Conservation (phyloP, 83 land plant genomes). For the Picea abies region DNA sequence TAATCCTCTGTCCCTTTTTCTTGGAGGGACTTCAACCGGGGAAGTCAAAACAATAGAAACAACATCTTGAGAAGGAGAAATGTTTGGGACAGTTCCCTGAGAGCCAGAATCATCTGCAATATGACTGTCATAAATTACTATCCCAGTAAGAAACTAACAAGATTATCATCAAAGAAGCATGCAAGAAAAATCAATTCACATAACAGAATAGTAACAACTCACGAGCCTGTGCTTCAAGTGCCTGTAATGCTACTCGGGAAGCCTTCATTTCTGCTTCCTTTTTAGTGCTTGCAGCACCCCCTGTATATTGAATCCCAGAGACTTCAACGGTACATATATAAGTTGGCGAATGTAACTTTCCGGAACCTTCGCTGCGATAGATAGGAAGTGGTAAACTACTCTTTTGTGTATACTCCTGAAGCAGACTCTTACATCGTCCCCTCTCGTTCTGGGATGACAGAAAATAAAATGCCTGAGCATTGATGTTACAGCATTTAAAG, state of each 20-base stretch:
- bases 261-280: constrained; percentile 61
- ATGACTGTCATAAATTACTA: not conserved
- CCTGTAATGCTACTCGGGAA: constrained; percentile 39
- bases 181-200: not conserved
- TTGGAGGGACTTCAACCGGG: not conserved
- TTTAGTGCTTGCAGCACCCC: constrained; percentile 60
- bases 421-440: too few relatives aligned
- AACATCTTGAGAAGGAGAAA: too few relatives aligned
- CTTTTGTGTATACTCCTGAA: too few relatives aligned
- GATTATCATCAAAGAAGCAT: not conserved
- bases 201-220: not conserved
- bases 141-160: not conserved
- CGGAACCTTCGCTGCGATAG: too few relatives aligned
- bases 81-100: too few relatives aligned
- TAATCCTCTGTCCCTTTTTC: too few relatives aligned
- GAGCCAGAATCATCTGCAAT: not conserved
- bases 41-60: too few relatives aligned
- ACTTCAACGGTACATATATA: constrained; percentile 30
- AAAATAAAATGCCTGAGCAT: too few relatives aligned
- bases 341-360: not conserved
- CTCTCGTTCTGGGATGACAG: too few relatives aligned
- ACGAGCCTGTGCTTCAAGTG: constrained; percentile 12
- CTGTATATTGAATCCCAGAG: constrained; percentile 32
- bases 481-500: too few relatives aligned
- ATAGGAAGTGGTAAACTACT: too few relatives aligned